Evolutionary conservation across 2,329 filamentous ascomycete genomes (phyloP).

Genomic region (Metarhizium guizhouense): DNA sequence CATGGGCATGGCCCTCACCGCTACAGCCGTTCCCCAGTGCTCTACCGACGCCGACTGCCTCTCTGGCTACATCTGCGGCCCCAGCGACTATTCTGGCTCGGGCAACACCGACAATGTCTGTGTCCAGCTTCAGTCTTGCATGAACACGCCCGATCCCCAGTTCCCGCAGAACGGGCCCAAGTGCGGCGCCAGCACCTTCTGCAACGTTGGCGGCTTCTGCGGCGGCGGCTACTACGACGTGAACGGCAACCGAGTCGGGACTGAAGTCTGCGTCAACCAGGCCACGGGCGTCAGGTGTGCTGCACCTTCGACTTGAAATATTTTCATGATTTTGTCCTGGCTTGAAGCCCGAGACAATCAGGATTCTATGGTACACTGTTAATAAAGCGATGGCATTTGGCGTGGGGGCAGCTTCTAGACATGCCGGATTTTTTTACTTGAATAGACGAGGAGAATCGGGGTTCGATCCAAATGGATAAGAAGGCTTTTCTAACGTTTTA

Average conservation of each 20-base stretch:
- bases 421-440: too few relatives aligned
- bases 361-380: rapidly evolving
- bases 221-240: not conserved
- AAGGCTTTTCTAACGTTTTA: too few relatives aligned
- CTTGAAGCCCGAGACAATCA: too few relatives aligned
- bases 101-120: not conserved
- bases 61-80: not conserved
- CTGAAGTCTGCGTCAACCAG: not conserved
- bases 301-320: not conserved
- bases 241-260: not conserved
- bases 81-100: not conserved
- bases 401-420: too few relatives aligned
- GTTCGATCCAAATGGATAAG: too few relatives aligned
- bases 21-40: not conserved
- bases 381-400: too few relatives aligned
- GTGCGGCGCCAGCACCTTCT: not conserved
- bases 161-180: not conserved
- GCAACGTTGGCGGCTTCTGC: not conserved
- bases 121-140: not conserved
- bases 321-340: not conserved
- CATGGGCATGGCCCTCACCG: not conserved
- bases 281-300: not conserved
- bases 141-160: not conserved
- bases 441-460: too few relatives aligned
- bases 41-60: not conserved